Evolutionary conservation across 2,329 filamentous ascomycete species (phyloP).

Genomic region (Eutypella sp.): DNA sequence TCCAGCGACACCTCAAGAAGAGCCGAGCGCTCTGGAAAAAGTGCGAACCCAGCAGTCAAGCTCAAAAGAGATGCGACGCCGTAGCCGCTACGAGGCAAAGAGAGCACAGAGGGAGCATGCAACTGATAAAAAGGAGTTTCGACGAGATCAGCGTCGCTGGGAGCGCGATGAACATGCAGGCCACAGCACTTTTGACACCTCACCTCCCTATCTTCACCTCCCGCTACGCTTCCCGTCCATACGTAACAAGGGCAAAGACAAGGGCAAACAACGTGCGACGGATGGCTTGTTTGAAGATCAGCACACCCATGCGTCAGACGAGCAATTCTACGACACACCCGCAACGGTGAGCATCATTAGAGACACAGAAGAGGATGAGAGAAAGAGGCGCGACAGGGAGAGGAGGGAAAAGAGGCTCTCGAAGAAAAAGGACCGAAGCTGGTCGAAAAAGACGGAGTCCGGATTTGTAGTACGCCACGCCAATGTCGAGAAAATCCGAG

Average conservation of each 20-base stretch:
- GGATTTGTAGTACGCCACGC: conserved; percentile 27
- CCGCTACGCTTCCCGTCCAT: neutral
- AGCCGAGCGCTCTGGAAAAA: conserved; percentile 12
- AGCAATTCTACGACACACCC: conserved; percentile 12
- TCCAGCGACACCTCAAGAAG: conserved; percentile 5
- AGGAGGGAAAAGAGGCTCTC: conserved; percentile 9
- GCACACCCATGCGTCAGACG: conserved; percentile 6
- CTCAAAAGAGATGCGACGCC: conserved; percentile 13
- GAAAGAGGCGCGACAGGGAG: neutral
- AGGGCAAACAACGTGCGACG: conserved; percentile 5
- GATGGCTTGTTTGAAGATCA: neutral
- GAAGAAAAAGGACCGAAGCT: conserved; percentile 14
- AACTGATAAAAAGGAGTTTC: conserved; percentile 9
- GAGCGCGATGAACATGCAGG: neutral
- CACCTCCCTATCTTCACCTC: neutral
- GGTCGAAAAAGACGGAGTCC: conserved; percentile 25
- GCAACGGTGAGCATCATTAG: neutral
- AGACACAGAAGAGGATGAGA: neutral
- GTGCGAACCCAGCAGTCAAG: conserved; percentile 15
- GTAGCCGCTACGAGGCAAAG: conserved; percentile 18
- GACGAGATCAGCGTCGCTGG: conserved; percentile 5
- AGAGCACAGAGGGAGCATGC: conserved; percentile 13
- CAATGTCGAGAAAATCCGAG: conserved; percentile 20
- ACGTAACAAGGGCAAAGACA: conserved; percentile 9
- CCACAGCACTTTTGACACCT: neutral